Base-by-base conservation (phyloP, 345 rosid species). In the Aurinia saxatilis region DNA sequence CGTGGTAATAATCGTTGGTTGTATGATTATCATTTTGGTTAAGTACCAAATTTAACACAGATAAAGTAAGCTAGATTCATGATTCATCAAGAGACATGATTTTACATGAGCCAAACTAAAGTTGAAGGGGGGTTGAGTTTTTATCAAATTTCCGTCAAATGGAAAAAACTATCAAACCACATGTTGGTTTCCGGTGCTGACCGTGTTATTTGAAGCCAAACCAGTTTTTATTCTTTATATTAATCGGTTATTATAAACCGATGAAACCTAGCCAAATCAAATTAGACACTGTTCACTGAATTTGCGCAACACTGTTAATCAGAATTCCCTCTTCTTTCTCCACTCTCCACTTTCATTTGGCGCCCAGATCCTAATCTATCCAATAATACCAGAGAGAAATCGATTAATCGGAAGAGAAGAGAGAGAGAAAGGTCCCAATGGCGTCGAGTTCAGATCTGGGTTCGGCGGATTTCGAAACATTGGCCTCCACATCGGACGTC, bases 401-500 rank as follows among this genome's bases (percentile, higher is more conserved):
- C 1, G 10, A 44, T 25, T 6, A 17, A 17, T 59, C 10, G 6
- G 15, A 14, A 41, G 63, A 29, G 16, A 19, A 47, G 42, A 13
- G 39, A 13, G 39, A 13, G 10, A 42, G 44, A 33, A 35, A 23
- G 12, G 39, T 44, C 25, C 17, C 31, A 54, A 80, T 78, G 80
- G 72, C 73, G 10, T 79, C 77, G 49, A 60, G 48, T 44, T 42
- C 77, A n/a, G 80, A 67, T 11, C 25, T 53, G 48, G 71, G 73
- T 50, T 80, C 52, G 9, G 48, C 59, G 42, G 88, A 87, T 60
- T 74, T 74, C 65, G 92, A 87, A 76, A 67, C 81, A 25, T 14
- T 74, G 73, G 71, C 72, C n/a, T 83, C 87, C 4, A 81, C 86
- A 38, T 79, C 86, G 10, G 97, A 83, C 30, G 88, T 80, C 2